phyloP scores from a whole-genome alignment of 768 basidiomycete genomes.

The Macrolepiota dolichaula region DNA sequence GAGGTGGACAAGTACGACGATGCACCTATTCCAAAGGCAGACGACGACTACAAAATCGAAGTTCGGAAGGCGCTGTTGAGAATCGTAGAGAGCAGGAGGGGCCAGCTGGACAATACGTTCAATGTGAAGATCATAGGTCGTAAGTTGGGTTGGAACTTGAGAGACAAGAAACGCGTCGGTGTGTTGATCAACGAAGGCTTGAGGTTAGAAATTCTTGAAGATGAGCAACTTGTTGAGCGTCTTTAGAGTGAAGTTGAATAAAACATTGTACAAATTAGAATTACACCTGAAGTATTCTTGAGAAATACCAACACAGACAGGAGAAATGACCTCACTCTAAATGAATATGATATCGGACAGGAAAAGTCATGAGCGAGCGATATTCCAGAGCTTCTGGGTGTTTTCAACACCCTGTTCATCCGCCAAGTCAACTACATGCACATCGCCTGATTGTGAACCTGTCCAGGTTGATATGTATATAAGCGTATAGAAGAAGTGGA shows the following conservation, averaged over 20 bases:
- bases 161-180: background rate
- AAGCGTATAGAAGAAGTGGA: background rate
- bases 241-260: background rate
- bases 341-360: background rate
- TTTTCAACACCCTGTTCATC: constrained; percentile 32
- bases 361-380: constrained; percentile 34
- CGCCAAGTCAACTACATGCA: constrained; percentile 37
- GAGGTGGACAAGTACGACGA: background rate
- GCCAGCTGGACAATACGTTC: background rate
- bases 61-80: background rate
- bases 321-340: background rate
- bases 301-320: background rate
- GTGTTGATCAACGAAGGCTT: background rate
- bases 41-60: background rate
- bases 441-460: constrained; percentile 51
- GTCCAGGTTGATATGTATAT: constrained; percentile 2
- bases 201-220: background rate
- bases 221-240: background rate
- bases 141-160: background rate
- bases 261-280: background rate
- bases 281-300: background rate
- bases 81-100: background rate
- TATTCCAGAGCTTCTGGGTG: constrained; percentile 41
- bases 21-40: background rate
- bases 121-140: background rate